Evolutionary conservation across 148 eudicot genomes (phyloP).

Genomic region (Vaccinium myrtillus): DNA sequence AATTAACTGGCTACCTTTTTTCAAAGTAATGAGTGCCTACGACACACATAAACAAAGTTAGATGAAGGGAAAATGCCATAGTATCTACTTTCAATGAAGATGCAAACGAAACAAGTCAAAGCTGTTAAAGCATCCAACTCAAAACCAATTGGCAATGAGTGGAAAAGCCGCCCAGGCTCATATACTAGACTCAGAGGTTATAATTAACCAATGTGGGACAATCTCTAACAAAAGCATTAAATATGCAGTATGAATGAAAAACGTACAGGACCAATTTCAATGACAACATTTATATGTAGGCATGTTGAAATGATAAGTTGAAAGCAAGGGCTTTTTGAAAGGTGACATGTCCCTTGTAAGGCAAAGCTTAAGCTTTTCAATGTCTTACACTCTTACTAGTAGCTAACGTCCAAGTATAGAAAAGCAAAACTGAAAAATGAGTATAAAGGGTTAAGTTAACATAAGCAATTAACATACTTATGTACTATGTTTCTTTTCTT

Average conservation of each 20-base stretch:
- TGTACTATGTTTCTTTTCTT: not conserved
- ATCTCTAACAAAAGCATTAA: no score
- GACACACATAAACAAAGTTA: not conserved
- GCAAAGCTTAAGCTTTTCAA: not conserved
- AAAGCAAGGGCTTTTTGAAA: not conserved
- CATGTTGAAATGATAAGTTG: not conserved
- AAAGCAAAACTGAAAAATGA: not conserved
- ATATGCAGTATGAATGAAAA: not conserved
- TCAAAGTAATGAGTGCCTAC: conserved; percentile 70
- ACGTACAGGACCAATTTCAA: not conserved
- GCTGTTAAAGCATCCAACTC: no score
- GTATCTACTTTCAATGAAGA: not conserved
- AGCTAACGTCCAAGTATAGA: not conserved
- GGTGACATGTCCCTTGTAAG: not conserved
- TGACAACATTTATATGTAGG: not conserved
- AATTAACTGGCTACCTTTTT: conserved; percentile 78
- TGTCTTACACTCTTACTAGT: not conserved
- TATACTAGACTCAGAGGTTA: no score
- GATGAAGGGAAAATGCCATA: not conserved
- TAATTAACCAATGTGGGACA: no score
- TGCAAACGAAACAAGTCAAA: not conserved
- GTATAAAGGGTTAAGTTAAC: no score
- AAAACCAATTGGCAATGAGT: no score
- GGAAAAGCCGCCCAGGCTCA: no score
- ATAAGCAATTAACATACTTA: not conserved